phyloP scores from a whole-genome alignment of 2,329 filamentous ascomycete species.

The Sporothrix curviconia region DNA sequence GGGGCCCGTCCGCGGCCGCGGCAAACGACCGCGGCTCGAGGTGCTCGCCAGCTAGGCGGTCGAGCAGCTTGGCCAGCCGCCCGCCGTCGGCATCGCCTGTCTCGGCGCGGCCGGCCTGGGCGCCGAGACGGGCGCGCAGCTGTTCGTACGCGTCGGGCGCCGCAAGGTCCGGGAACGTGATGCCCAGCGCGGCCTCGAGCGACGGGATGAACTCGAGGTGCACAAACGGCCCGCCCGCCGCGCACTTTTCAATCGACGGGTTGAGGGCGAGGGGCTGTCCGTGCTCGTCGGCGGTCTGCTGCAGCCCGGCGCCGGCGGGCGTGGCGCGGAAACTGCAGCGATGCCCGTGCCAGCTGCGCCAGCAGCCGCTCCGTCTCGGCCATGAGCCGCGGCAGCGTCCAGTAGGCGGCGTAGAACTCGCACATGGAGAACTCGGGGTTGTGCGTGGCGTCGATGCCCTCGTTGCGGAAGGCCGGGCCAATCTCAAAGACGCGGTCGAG shows the following conservation, averaged over 20 bases:
- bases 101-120: conserved; percentile 26
- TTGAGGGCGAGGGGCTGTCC: no score
- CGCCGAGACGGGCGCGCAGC: conserved; percentile 39
- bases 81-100: conserved; percentile 59
- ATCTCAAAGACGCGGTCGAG: conserved; percentile 90
- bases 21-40: conserved; percentile 59
- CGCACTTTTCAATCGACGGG: conserved; percentile 1
- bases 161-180: conserved; percentile 58
- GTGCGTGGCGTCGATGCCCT: conserved; percentile 83
- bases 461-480: conserved; percentile 86
- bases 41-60: conserved; percentile 68
- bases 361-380: conserved; percentile 67
- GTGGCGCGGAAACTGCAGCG: conserved; percentile 27
- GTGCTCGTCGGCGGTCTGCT: neutral
- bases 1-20: conserved; percentile 44
- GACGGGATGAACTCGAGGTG: conserved; percentile 76
- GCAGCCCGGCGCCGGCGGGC: conserved; percentile 17
- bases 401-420: conserved; percentile 90
- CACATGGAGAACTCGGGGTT: conserved; percentile 98
- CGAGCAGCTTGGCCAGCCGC: conserved; percentile 63
- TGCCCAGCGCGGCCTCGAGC: conserved; percentile 62
- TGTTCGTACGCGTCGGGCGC: conserved; percentile 49
- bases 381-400: conserved; percentile 69
- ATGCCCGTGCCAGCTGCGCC: conserved; percentile 40
- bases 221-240: conserved; percentile 43